Percentiles rank a stretch among this genome's conserved stretches.
Evolutionary conservation across 2,329 filamentous ascomycete species (phyloP).

Genomic region (Bipolaris victoriae): DNA sequence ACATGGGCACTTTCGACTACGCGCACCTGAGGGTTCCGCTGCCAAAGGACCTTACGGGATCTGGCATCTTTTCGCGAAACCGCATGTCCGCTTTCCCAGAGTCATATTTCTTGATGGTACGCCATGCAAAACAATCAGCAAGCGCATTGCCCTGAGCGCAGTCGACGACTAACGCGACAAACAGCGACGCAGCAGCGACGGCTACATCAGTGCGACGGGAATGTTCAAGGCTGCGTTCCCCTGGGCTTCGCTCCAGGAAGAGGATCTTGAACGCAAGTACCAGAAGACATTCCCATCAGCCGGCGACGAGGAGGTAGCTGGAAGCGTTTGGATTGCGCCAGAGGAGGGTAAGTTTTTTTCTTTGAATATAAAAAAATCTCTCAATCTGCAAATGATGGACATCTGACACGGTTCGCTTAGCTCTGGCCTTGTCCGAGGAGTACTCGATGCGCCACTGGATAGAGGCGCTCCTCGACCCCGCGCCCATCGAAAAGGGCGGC

Average conservation of each 20-base stretch:
- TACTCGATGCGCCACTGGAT: slow-evolving; percentile 90
- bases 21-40: slow-evolving; percentile 91
- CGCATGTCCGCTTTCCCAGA: slow-evolving; percentile 71
- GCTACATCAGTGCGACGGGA: slow-evolving; percentile 82
- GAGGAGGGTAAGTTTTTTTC: slow-evolving; percentile 61
- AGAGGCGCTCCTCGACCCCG: slow-evolving; percentile 86
- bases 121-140: slow-evolving; percentile 31
- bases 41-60: slow-evolving; percentile 83
- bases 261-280: slow-evolving; percentile 77
- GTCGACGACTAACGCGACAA: slow-evolving; percentile 35
- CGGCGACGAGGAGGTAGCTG: slow-evolving; percentile 89
- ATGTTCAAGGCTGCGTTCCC: slow-evolving; percentile 94
- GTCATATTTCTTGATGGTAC: slow-evolving; percentile 93
- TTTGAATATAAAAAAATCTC: not conserved
- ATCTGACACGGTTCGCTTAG: slow-evolving; percentile 56
- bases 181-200: slow-evolving; percentile 80
- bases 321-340: slow-evolving; percentile 95
- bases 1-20: slow-evolving; percentile 89
- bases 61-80: slow-evolving; percentile 84
- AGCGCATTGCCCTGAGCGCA: slow-evolving; percentile 13
- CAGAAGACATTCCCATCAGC: slow-evolving; percentile 83
- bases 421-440: slow-evolving; percentile 81
- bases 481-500: slow-evolving; percentile 72
- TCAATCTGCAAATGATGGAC: not conserved
- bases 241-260: slow-evolving; percentile 73